Evolutionary conservation across 2,329 filamentous ascomycete genomes (phyloP).

Genomic region (Aspergillus sp.): DNA sequence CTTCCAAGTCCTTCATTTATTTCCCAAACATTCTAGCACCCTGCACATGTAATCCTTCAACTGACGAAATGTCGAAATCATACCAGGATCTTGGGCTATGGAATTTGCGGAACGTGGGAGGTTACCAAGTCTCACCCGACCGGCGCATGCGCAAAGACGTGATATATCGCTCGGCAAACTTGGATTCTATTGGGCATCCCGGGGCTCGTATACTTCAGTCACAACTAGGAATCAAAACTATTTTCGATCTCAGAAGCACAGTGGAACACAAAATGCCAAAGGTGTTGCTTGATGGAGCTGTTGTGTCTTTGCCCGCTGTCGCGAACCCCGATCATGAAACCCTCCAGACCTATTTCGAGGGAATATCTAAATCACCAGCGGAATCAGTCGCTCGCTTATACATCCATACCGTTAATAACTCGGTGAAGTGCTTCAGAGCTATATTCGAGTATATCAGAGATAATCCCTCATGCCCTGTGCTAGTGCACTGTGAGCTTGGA

Average conservation of each 20-base stretch:
- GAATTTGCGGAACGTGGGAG: background rate
- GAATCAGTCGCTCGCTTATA: background rate
- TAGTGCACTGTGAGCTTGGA: slow-evolving; percentile 74
- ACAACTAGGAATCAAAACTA: background rate
- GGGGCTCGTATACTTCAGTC: background rate
- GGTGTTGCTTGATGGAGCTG: background rate
- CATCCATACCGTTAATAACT: background rate
- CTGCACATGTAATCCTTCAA: too few relatives aligned
- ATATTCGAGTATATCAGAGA: slow-evolving; percentile 3
- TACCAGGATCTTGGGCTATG: background rate
- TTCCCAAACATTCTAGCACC: too few relatives aligned
- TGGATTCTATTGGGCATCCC: background rate
- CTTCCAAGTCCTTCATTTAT: too few relatives aligned
- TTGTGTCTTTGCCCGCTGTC: background rate
- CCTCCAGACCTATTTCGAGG: background rate
- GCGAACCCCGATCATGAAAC: background rate
- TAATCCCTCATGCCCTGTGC: slow-evolving; percentile 49
- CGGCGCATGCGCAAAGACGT: background rate
- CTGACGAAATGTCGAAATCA: too few relatives aligned
- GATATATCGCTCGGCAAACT: background rate
- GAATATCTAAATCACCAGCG: background rate
- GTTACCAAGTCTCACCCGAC: background rate
- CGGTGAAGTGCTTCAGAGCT: background rate
- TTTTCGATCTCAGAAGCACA: background rate
- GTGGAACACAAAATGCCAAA: background rate